phyloP scores from a whole-genome alignment of 257 asterid genomes.

The Striga asiatica region DNA sequence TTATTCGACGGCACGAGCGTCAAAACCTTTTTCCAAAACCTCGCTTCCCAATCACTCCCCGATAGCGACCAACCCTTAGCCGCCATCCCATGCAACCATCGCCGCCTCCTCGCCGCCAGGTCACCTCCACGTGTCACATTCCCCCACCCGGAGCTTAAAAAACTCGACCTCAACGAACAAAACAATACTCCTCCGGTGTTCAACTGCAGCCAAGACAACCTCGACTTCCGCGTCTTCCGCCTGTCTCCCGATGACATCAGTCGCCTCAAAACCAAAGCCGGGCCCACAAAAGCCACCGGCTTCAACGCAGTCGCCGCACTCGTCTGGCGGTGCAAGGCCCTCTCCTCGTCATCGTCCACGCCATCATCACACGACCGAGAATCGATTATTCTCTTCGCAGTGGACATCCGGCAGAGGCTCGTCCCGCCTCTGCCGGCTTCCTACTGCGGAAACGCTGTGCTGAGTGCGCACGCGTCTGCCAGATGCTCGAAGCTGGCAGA shows the following conservation, averaged over 20 bases:
- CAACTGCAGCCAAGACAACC: conserved; percentile 36
- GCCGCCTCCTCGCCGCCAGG: conserved; percentile 64
- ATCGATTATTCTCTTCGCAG: conserved; percentile 57
- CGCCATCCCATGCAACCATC: conserved; percentile 49
- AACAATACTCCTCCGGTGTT: conserved; percentile 39
- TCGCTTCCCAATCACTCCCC: conserved; percentile 76
- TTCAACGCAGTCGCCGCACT: conserved; percentile 67
- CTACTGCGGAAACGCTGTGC: conserved; percentile 73
- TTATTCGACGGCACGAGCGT: conserved; percentile 60
- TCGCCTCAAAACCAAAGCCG: conserved; percentile 22
- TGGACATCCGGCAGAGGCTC: conserved; percentile 55
- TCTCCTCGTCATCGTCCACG: conserved; percentile 23
- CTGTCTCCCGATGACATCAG: conserved; percentile 31
- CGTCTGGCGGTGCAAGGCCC: conserved; percentile 82
- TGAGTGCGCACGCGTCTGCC: conserved; percentile 52
- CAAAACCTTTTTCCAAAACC: conserved; percentile 56
- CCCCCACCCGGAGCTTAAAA: conserved; percentile 72
- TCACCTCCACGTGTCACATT: conserved; percentile 72
- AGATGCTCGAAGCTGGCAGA: conserved; percentile 42
- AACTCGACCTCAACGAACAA: conserved; percentile 39
- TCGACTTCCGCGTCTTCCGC: conserved; percentile 46
- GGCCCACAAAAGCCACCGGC: conserved; percentile 40
- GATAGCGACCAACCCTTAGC: conserved; percentile 44
- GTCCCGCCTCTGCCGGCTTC: conserved; percentile 51
- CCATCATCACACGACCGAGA: conserved; percentile 16